phyloP scores from a whole-genome alignment of 768 basidiomycete genomes.

The Pholiota microspora region DNA sequence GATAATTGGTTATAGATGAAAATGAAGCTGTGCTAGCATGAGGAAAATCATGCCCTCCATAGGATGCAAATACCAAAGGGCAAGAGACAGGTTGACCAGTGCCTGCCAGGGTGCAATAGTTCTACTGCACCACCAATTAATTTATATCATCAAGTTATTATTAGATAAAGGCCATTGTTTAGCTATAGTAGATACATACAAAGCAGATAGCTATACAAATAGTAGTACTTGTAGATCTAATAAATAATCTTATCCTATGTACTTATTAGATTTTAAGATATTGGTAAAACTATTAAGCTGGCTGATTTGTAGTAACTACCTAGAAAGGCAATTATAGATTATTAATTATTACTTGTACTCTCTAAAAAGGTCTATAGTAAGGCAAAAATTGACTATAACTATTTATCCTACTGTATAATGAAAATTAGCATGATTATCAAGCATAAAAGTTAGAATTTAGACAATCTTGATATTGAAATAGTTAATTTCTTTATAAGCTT shows the following conservation, averaged over 20 bases:
- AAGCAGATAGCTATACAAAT: not conserved
- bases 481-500: conserved; percentile 15
- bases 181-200: not conserved
- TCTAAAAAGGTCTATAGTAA: not conserved
- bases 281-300: not conserved
- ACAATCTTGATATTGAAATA: conserved; percentile 17
- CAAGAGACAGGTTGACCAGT: not conserved
- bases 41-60: too few species aligned
- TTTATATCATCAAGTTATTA: not conserved
- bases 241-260: not conserved
- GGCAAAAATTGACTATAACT: not conserved
- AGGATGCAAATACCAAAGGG: too few species aligned
- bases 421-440: conserved; percentile 5
- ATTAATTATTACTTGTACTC: not conserved
- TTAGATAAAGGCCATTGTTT: not conserved
- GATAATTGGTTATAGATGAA: too few species aligned
- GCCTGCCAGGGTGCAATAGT: too few species aligned
- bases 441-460: conserved; percentile 10
- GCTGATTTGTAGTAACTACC: not conserved
- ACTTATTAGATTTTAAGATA: not conserved
- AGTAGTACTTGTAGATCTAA: not conserved
- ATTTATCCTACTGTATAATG: not conserved
- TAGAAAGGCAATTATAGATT: not conserved
- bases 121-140: not conserved
- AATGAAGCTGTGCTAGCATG: too few species aligned